Base-by-base conservation (phyloP, 352 stramenopile species). In the Pythium grandisporangium region DNA sequence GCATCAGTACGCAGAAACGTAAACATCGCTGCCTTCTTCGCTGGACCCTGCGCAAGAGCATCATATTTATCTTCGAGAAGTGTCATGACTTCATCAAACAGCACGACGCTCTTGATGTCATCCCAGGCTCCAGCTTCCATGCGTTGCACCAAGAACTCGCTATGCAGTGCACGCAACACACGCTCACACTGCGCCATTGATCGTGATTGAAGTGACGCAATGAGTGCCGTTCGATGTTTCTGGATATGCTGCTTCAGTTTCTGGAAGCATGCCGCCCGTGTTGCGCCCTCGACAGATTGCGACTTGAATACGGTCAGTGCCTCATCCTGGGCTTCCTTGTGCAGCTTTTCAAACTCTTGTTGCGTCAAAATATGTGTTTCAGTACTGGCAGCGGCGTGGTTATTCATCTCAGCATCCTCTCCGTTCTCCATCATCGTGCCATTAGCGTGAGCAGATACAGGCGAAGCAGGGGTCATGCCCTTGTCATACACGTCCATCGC, bases 181-280 rank as follows among this genome's bases (percentile, higher is more conserved):
- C 59, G 55, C 3, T 69, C 58, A 40, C 77, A 91, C 20, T 70
- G 56, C 14, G 51, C 62, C 1, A 56, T 76, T 0, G 77, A 91
- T 24, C 66, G 62, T 30, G 57, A 66, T 40, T 91, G 78, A 23
- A 91, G 48, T 23, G 50, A 26, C 7, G 69, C 60, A 7, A 91
- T 83, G 5, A 76, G 51, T 2, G 53, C 39, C 6, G 73, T 48
- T 13, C 75, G 74, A 36, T 79, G 51, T 16, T 70, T 55, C 26
- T 86, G 72, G 11, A 89, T 83, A 35, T 87, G 70, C 24, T 58
- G 46, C 43, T 89, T 88, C 13, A 91, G 70, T 29, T 70, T 83
- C 22, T 87, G 78, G 45, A 89, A 91, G 51, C 73, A 84, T 21
- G 43, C 36, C 3, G 69, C 49, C 2, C 76, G 64, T 0, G 67